Percentiles rank a stretch among this genome's conserved stretches.
Conservation (phyloP, 768 basidiomycete genomes). For the Udeniomyces megalosporus region DNA sequence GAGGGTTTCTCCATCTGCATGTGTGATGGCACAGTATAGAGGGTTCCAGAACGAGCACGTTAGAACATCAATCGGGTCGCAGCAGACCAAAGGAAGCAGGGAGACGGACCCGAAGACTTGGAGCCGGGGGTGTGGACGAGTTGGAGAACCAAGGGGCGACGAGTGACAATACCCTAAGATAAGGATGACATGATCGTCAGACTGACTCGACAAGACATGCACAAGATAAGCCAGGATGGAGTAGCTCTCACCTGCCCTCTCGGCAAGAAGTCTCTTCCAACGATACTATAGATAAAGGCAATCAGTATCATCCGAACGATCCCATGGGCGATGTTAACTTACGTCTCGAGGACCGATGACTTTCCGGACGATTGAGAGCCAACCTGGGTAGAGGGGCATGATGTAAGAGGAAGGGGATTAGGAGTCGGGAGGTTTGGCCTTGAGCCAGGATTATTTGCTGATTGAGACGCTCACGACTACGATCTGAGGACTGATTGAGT, state of each 20-base stretch:
- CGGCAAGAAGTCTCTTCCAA: constrained; percentile 49
- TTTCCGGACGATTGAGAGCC: constrained; percentile 95
- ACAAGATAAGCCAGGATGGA: not conserved
- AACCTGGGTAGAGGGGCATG: constrained; percentile 42
- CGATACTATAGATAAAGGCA: constrained; percentile 45
- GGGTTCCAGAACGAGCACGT: too few relatives aligned
- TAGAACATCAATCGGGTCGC: too few relatives aligned
- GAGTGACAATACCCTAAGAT: constrained; percentile 86
- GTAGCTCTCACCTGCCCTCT: constrained; percentile 20
- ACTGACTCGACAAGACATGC: too few relatives aligned
- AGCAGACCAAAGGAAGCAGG: not conserved
- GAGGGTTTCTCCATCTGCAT: constrained; percentile 20
- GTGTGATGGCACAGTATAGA: too few relatives aligned
- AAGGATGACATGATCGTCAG: too few relatives aligned
- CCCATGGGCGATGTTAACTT: constrained; percentile 33
- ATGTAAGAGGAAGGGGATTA: not conserved
- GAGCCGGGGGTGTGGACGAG: constrained; percentile 74
- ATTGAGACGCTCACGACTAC: constrained; percentile 33
- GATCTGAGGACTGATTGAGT: constrained; percentile 27
- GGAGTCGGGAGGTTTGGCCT: too few relatives aligned
- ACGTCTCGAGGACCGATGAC: constrained; percentile 74
- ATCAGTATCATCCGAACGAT: too few relatives aligned
- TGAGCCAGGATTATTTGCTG: not conserved
- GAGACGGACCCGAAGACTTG: constrained; percentile 24
- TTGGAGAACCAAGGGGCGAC: constrained; percentile 86